Percentiles rank a stretch among this genome's conserved stretches.
Evolutionary conservation across 2,329 filamentous ascomycete species (phyloP).

Genomic region (Shiraia bambusicola): DNA sequence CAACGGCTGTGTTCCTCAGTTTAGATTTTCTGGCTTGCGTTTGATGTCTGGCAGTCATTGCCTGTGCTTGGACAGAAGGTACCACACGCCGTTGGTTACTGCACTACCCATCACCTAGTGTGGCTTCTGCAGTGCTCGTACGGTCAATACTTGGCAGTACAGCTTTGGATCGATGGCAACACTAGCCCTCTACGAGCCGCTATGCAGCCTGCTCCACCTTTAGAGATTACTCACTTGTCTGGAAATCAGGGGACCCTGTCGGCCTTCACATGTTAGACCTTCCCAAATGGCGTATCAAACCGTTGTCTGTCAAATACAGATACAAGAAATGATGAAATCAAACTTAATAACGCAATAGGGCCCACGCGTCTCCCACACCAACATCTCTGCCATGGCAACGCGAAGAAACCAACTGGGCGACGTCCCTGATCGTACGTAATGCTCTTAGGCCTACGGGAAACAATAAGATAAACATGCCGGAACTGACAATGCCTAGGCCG

Average conservation of each 20-base stretch:
- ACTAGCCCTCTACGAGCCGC: neutral
- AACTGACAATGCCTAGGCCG: neutral
- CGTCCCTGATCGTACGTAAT: too few relatives aligned
- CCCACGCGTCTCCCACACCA: neutral
- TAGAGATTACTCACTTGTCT: too few relatives aligned
- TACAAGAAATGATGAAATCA: too few relatives aligned
- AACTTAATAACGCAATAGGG: too few relatives aligned
- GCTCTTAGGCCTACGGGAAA: too few relatives aligned
- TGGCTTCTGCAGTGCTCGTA: conserved; percentile 6
- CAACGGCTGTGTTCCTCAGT: neutral
- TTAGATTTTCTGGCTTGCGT: neutral
- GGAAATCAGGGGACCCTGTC: too few relatives aligned
- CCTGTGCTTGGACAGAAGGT: conserved; percentile 11
- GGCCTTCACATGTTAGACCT: too few relatives aligned
- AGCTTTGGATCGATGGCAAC: neutral
- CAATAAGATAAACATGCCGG: too few relatives aligned
- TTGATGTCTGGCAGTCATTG: neutral
- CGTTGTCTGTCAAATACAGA: too few relatives aligned
- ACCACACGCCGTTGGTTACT: conserved; percentile 2
- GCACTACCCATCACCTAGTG: neutral
- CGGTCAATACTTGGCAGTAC: neutral
- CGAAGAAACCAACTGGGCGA: too few relatives aligned
- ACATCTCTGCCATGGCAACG: neutral
- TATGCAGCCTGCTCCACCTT: too few relatives aligned
- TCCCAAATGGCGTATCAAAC: too few relatives aligned